phyloP scores from a whole-genome alignment of 495 filamentous ascomycete genomes.

The Astrothelium macrocarpum region DNA sequence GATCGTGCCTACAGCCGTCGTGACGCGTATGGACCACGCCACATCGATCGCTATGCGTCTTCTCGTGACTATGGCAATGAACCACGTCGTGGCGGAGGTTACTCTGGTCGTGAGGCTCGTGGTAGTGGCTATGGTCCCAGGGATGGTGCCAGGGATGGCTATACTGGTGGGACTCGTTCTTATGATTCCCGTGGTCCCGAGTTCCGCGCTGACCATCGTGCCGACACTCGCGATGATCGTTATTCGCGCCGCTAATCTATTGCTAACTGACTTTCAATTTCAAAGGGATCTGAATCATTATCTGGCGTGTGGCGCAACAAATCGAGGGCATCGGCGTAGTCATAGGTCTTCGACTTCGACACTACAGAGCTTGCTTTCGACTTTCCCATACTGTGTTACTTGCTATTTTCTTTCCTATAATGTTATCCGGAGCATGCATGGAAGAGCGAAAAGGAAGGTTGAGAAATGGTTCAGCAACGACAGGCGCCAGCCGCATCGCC shows the following conservation, averaged over 20 bases:
- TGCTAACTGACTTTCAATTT: not conserved
- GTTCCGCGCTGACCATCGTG: constrained; percentile 12
- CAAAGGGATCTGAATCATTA: not conserved
- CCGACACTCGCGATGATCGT: constrained; percentile 11
- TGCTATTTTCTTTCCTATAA: constrained; percentile 1
- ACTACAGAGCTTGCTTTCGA: not conserved
- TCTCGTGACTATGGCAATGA: constrained; percentile 52
- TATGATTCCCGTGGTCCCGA: constrained; percentile 16
- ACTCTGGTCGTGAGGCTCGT: constrained; percentile 32
- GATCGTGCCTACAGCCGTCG: constrained; percentile 36
- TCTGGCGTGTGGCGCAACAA: not conserved
- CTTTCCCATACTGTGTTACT: not conserved
- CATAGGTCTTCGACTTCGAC: not conserved
- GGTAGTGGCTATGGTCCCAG: constrained; percentile 13
- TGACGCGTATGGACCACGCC: constrained; percentile 58
- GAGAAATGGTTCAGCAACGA: not conserved
- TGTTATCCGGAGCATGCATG: not conserved
- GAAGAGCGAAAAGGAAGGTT: not conserved
- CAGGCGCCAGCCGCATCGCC: not conserved
- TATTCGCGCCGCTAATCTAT: constrained; percentile 3
- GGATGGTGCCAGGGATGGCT: constrained; percentile 22
- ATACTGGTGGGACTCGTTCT: constrained; percentile 24
- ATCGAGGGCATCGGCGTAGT: not conserved
- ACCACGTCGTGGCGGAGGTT: constrained; percentile 36
- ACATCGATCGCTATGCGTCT: constrained; percentile 56